Conservation (phyloP, 169 alveolate genomes). For the Cyclospora cayetanensis region DNA sequence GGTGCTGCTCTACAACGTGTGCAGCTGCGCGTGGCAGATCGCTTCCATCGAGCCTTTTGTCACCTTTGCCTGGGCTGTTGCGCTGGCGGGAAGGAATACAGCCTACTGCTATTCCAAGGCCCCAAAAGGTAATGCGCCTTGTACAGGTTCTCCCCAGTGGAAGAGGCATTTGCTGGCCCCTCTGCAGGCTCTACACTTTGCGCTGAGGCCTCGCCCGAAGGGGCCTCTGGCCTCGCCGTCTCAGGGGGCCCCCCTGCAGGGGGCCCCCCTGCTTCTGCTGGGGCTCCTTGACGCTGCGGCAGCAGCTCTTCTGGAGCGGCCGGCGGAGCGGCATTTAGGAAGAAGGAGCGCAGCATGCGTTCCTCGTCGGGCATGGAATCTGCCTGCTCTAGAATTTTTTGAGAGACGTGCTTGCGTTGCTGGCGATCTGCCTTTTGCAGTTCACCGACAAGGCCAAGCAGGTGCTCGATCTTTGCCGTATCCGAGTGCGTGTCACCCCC, state of each 20-base stretch:
- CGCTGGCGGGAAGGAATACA: too few species aligned
- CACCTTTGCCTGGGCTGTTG: too few species aligned
- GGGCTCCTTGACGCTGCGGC: not conserved
- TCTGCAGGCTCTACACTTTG: not conserved
- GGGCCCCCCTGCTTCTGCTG: not conserved
- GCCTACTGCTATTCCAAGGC: slow-evolving; percentile 12
- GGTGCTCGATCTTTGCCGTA: not conserved
- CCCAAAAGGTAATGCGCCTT: slow-evolving; percentile 40
- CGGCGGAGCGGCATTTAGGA: not conserved
- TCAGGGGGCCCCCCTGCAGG: not conserved
- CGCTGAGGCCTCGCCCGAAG: not conserved
- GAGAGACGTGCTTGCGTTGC: not conserved
- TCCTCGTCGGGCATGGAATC: not conserved
- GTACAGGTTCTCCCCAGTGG: slow-evolving; percentile 24
- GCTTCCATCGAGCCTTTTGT: too few species aligned
- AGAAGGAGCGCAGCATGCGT: not conserved
- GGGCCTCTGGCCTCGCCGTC: not conserved
- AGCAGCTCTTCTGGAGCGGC: too few species aligned
- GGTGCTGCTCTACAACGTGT: too few species aligned
- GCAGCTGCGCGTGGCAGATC: too few species aligned
- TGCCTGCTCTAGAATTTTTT: not conserved
- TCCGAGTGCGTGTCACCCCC: not conserved
- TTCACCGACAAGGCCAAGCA: not conserved
- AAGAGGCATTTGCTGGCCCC: not conserved
- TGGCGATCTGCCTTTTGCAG: slow-evolving; percentile 25